Base-by-base conservation (phyloP, 1,284 basidiomycete genomes). In the Cryptococcus sp. region DNA sequence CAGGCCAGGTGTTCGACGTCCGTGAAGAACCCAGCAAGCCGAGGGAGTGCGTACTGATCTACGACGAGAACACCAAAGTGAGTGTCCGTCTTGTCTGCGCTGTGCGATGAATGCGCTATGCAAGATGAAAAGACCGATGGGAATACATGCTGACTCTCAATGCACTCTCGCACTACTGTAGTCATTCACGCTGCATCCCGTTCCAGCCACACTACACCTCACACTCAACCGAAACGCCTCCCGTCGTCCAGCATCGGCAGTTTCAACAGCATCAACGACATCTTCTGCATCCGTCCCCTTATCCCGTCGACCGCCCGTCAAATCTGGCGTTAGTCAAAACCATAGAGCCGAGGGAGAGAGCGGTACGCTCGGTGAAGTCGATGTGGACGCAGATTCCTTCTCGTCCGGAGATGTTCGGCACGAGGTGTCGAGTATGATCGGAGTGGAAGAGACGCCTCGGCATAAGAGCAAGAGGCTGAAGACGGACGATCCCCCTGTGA, bases 31-130 rank as follows among this genome's bases (percentile, higher is more conserved):
- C 49, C 11, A 60, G 57, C 56, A 73, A 72, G 60, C 20, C 62
- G 17, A 56, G 71, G n/a, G 75, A 77, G 55, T 77, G 73, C 45
- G 75, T 76, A 0, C 48, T 77, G 35, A 57, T 77, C 2, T 77
- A 62, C 60, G 62, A 75, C 52, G 68, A 69, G 2, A 65, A 47
- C 0, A 59, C 53, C 1, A 61, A 71, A 48, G 75, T 77, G 41
- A 52, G 67, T 59, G 27, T 40, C 8, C 27, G 10, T n/a, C 50
- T 4, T 30, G 13, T 35, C 35, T n/a, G 27, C 4, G 19, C 39
- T 30, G 19, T 41, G 27, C 13, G 59, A 5, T 22, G 27, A 20
- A 38, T 54, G 20, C 50, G 16, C n/a, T 20, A 23, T 22, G 17
- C 11, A 11, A 20, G 19, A 16, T n/a, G 3, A 13, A 23, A 10